phyloP scores from a whole-genome alignment of 768 basidiomycete species.

The Polyporus arcularius region DNA sequence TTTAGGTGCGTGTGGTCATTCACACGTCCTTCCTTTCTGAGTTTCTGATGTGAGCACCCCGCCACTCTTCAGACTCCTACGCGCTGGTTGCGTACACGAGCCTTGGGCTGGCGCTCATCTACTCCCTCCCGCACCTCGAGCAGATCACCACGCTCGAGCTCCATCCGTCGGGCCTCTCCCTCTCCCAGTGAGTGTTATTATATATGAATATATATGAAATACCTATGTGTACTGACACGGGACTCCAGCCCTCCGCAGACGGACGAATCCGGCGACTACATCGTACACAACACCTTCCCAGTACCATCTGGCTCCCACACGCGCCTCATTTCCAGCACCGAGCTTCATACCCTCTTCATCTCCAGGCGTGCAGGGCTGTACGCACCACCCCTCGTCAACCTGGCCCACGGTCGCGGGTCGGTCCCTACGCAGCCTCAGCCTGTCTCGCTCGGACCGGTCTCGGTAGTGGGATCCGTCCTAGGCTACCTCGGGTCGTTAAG shows the following conservation, averaged over 20 bases:
- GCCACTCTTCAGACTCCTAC: conserved; percentile 36
- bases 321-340: conserved; percentile 22
- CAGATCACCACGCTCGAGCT: conserved; percentile 44
- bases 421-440: conserved; percentile 64
- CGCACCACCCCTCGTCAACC: conserved; percentile 52
- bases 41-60: background rate
- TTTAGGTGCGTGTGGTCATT: conserved; percentile 48
- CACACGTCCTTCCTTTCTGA: background rate
- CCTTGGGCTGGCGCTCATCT: conserved; percentile 48
- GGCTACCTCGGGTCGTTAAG: conserved; percentile 47
- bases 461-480: conserved; percentile 46
- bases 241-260: conserved; percentile 38
- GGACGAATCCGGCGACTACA: conserved; percentile 57
- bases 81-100: conserved; percentile 58
- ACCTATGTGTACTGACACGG: background rate
- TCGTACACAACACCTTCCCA: conserved; percentile 41
- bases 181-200: conserved; percentile 20
- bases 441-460: conserved; percentile 57
- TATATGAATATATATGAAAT: too few species aligned
- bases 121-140: conserved; percentile 67
- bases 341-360: conserved; percentile 63
- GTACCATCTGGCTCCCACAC: conserved; percentile 10
- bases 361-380: conserved; percentile 47
- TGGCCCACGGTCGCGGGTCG: conserved; percentile 40
- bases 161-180: conserved; percentile 16